Evolutionary conservation across 2,329 filamentous ascomycete genomes (phyloP).

Genomic region (Diaporthe ampelina): DNA sequence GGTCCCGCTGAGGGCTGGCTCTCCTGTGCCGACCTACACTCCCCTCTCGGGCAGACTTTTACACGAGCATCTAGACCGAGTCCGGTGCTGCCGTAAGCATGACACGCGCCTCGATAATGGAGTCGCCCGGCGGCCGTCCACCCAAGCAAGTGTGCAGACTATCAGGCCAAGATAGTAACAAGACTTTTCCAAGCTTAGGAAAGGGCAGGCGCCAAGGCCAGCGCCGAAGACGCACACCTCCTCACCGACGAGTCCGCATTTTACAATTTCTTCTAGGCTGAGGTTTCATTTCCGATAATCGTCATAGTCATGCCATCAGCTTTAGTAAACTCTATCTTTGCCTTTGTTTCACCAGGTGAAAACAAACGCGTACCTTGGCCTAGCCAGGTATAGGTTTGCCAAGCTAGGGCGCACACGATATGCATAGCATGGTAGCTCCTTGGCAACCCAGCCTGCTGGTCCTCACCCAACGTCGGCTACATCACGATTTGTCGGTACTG

Average conservation of each 20-base stretch:
- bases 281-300: conserved; percentile 11
- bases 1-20: neutral
- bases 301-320: conserved; percentile 19
- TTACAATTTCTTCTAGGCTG: conserved; percentile 7
- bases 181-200: conserved; percentile 23
- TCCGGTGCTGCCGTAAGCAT: conserved; percentile 14
- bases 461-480: neutral
- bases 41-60: conserved; percentile 10
- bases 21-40: neutral
- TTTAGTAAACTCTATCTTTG: conserved; percentile 14
- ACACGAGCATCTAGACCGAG: neutral
- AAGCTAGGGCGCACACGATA: conserved; percentile 3
- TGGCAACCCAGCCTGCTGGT: conserved; percentile 12
- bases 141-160: neutral
- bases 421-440: conserved; percentile 1
- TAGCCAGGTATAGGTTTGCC: conserved; percentile 1
- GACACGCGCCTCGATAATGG: neutral
- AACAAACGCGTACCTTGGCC: conserved; percentile 25
- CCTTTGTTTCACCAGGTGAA: conserved; percentile 6
- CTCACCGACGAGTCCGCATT: neutral
- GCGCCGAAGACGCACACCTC: neutral
- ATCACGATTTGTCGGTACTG: conserved; percentile 15
- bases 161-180: conserved; percentile 26
- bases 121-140: conserved; percentile 10
- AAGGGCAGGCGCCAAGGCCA: neutral